These are phyloP conservation scores for Ceratocystis colombiana DNA, from an alignment of 2,329 filamentous ascomycete genomes.

Conservation along the genomic window DNA sequence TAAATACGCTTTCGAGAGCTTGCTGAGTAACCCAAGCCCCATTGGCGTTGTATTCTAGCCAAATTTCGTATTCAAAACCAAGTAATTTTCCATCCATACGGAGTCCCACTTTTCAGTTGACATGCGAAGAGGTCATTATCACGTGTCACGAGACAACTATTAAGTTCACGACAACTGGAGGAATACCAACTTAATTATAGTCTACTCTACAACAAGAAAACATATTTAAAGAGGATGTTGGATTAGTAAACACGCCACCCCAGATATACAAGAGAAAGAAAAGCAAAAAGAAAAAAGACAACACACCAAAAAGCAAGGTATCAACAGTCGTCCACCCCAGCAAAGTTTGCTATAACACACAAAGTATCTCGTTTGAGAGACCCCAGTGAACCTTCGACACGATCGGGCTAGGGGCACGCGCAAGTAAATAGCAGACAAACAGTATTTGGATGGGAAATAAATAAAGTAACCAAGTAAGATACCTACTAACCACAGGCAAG, in stretches of 20 bases:
- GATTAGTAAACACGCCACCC: no score
- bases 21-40: background rate
- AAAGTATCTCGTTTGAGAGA: background rate
- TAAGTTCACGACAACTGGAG: background rate
- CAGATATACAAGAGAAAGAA: no score
- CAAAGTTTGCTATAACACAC: background rate
- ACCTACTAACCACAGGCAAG: conserved; percentile 1
- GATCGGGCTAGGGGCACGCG: background rate
- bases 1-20: no score
- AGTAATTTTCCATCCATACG: no score
- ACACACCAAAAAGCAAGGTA: no score
- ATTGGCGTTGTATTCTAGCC: background rate
- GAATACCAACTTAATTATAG: background rate
- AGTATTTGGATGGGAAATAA: background rate
- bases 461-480: conserved; percentile 12
- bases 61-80: background rate
- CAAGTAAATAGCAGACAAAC: background rate
- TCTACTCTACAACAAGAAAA: background rate
- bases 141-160: background rate
- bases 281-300: no score
- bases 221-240: background rate
- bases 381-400: background rate
- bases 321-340: no score
- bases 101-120: background rate
- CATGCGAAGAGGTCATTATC: background rate